Evolutionary conservation across 106 monocot genomes (phyloP), one percentile per base, ranked within the genome.

Genomic region (Apostasia ramifera): DNA sequence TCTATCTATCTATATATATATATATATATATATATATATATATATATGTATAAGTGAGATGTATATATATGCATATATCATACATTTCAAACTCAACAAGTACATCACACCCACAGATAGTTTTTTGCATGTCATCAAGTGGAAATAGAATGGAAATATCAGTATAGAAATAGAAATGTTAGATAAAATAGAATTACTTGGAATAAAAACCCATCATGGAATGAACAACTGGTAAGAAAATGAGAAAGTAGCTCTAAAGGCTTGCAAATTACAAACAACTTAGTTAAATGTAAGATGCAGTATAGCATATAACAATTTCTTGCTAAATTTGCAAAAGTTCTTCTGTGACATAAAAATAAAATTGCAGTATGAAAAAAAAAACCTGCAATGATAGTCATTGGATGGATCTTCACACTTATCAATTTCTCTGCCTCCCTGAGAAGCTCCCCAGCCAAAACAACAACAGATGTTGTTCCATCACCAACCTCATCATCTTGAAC

Each of bases 401-500:
- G 85, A 73, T 90, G 89, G 68, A 90, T 78, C 67, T 90, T 90
- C 62, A 77, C 59, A 74, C 70, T 85, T 9, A 74, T 80, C 62
- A 90, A 55, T 72, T 90, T 85, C 59, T 90, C 89, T 40, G 89
- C 89, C 68, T 90, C 89, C 67, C 85, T 85, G 38, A 90, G 53
- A 64, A 90, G 89, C 55, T 90, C 89, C 59, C 89, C 85, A 81
- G 89, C 89, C 76, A 90, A 81, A 66, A 85, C 80, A 78, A 90
- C 89, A 61, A 90, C 85, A 65, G 89, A 85, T 43, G 89, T 89
- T 72, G 89, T 90, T 47, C 89, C 89, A 81, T 90, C 89, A 59
- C 85, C 89, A 68, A 90, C 89, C 53, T 90, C 89, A 76, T 90
- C 89, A 77, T 90, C 89, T 83, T 90, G 90, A 70, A 90, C 90